Base-by-base conservation (phyloP, 352 stramenopile genomes). In the Phytophthora sp. region DNA sequence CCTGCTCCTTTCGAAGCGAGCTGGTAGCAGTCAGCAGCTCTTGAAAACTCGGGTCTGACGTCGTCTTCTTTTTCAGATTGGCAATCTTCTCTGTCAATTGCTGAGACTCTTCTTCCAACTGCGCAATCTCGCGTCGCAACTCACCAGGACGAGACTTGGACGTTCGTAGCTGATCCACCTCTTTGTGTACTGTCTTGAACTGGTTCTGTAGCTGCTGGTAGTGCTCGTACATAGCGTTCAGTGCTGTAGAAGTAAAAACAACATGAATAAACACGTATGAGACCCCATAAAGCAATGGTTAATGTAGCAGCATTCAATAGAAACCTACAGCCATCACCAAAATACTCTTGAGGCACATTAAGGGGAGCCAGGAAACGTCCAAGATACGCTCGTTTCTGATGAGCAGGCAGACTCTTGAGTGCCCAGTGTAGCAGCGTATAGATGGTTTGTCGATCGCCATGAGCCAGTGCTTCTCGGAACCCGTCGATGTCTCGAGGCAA, bases 351-450 rank as follows among this genome's bases (percentile, higher is more conserved):
- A 15, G 96, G 96, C 7, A 98, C 85, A 49, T 98, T 93, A 18
- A 99, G 66, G 6, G 92, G 94, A 39, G 95, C 86, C 18, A 99
- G 78, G 75, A 95, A 99, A 2, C 82, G 82, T 1, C 91, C 92
- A 3, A 99, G 71, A 70, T 99, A 99, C 5, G 93, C 91, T 23
- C 96, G 84, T 71, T 98, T 99, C 69, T 96, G 90, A 58, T 98
- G 85, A 23, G 80, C 76, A 7, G 84, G 64, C 9, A 98, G 84
- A 27, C 86, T 86, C 51, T 90, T 92, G 23, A 99, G 83, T 9
- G 90, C 77, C 89, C 94, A 99, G 77, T 98, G 83, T 33, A 99
- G 79, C 24, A 98, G 84, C 16, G 83, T 86, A 63, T 98, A 98
- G 21, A 99, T 74, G n/a, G 88, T 80, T 46, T 84, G 71, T 27